phyloP scores from a whole-genome alignment of 108 stramenopile genomes.

The Nannochloropsis granulata region DNA sequence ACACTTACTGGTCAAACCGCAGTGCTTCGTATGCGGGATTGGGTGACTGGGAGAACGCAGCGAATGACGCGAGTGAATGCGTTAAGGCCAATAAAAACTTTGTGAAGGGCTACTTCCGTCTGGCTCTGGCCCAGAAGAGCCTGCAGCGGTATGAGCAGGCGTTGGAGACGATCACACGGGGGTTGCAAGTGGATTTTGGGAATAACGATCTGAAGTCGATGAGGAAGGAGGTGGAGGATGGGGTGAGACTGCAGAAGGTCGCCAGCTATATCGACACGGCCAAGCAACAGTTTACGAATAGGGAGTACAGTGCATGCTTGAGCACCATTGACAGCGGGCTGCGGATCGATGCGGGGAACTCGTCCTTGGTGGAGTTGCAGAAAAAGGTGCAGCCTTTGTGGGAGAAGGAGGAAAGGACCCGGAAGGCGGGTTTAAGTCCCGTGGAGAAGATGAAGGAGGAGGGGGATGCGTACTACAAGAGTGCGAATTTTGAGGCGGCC shows the following conservation, averaged over 20 bases:
- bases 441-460: slow-evolving; percentile 82
- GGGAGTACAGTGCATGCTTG: slow-evolving; percentile 67
- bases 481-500: slow-evolving; percentile 61
- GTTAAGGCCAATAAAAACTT: slow-evolving; percentile 82
- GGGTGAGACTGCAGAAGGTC: slow-evolving; percentile 53
- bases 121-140: slow-evolving; percentile 31
- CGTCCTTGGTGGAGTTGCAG: slow-evolving; percentile 49
- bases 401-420: slow-evolving; percentile 64
- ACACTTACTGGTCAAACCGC: slow-evolving; percentile 54
- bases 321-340: slow-evolving; percentile 74
- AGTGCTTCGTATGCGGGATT: slow-evolving; percentile 69
- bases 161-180: slow-evolving; percentile 4
- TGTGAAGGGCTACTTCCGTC: slow-evolving; percentile 53
- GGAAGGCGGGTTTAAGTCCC: slow-evolving; percentile 54
- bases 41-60: slow-evolving; percentile 69
- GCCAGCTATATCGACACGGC: slow-evolving; percentile 62
- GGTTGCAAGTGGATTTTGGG: neutral
- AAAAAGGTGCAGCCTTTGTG: slow-evolving; percentile 67
- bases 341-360: slow-evolving; percentile 83
- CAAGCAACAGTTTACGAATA: slow-evolving; percentile 62
- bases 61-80: slow-evolving; percentile 67
- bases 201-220: slow-evolving; percentile 73
- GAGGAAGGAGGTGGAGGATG: slow-evolving; percentile 71
- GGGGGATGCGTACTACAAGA: slow-evolving; percentile 84
- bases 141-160: slow-evolving; percentile 15